These are phyloP conservation scores for Geum urbanum DNA, from an alignment of 306 rosid genomes.

Conservation along the genomic window DNA sequence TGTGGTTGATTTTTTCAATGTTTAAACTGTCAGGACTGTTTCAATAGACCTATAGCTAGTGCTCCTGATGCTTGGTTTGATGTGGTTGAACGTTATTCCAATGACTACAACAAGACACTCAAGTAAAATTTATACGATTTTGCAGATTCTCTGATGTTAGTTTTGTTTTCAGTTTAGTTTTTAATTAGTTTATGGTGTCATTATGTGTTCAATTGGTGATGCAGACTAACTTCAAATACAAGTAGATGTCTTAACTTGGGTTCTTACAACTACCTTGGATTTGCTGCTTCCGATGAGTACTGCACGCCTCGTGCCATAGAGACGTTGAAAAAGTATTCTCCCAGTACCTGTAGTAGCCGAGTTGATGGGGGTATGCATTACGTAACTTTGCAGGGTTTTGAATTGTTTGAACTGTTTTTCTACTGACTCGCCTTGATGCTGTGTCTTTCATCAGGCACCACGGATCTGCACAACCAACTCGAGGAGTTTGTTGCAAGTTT, in stretches of 20 bases:
- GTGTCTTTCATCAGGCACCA: constrained; percentile 49
- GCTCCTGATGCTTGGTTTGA: constrained; percentile 99
- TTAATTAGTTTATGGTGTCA: neutral
- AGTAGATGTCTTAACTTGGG: constrained; percentile 88
- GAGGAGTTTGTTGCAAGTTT: constrained; percentile 68
- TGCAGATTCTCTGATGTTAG: neutral
- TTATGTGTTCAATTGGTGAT: neutral
- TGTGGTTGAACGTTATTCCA: constrained; percentile 88
- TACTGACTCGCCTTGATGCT: neutral
- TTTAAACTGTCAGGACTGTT: constrained; percentile 61
- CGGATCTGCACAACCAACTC: constrained; percentile 55
- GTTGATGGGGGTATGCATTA: constrained; percentile 67
- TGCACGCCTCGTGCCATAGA: constrained; percentile 84
- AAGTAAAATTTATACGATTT: constrained; percentile 30
- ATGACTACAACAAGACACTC: constrained; percentile 84
- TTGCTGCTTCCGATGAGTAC: constrained; percentile 88
- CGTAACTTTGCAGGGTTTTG: neutral
- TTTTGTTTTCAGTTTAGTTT: neutral
- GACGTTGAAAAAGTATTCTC: constrained; percentile 62
- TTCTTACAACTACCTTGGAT: constrained; percentile 89
- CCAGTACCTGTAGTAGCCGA: constrained; percentile 85
- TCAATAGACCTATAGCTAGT: constrained; percentile 87
- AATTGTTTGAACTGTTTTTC: neutral
- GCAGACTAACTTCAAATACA: constrained; percentile 59
- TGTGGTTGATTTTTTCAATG: neutral